A percentile compares a stretch with the other conserved stretches of the same genome.
Evolutionary conservation across 805 yeast species (phyloP).

Genomic region (Jamesozyma gamospora): DNA sequence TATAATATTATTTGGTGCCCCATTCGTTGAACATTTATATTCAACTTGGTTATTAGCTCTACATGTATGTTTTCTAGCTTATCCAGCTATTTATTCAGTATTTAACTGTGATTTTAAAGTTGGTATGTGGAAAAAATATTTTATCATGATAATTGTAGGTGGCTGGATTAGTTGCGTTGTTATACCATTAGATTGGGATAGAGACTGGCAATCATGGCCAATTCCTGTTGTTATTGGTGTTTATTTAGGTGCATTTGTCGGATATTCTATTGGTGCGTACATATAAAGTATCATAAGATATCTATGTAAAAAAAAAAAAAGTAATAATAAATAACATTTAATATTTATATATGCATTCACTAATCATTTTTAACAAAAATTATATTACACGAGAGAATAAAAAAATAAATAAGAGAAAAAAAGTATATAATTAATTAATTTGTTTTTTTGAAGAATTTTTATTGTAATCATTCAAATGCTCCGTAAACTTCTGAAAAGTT

Average conservation of each 20-base stretch:
- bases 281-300: conserved; percentile 8
- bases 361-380: too few species aligned
- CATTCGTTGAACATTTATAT: conserved; percentile 41
- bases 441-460: too few species aligned
- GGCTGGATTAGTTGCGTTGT: conserved; percentile 92
- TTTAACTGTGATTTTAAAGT: conserved; percentile 40
- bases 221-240: conserved; percentile 74
- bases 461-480: conserved; percentile 9
- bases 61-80: conserved; percentile 50
- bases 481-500: conserved; percentile 13
- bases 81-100: conserved; percentile 57
- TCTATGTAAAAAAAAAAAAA: background rate
- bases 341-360: background rate
- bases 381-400: too few species aligned
- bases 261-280: conserved; percentile 36
- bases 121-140: conserved; percentile 34
- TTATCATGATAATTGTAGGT: conserved; percentile 39
- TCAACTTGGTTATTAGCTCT: conserved; percentile 54
- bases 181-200: conserved; percentile 94
- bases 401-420: too few species aligned
- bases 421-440: background rate
- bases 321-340: background rate
- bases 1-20: conserved; percentile 72
- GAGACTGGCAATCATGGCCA: conserved; percentile 97
- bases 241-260: conserved; percentile 61